Evolutionary conservation across 495 filamentous ascomycete species (phyloP).

Genomic region (Penicillium crystallinum): DNA sequence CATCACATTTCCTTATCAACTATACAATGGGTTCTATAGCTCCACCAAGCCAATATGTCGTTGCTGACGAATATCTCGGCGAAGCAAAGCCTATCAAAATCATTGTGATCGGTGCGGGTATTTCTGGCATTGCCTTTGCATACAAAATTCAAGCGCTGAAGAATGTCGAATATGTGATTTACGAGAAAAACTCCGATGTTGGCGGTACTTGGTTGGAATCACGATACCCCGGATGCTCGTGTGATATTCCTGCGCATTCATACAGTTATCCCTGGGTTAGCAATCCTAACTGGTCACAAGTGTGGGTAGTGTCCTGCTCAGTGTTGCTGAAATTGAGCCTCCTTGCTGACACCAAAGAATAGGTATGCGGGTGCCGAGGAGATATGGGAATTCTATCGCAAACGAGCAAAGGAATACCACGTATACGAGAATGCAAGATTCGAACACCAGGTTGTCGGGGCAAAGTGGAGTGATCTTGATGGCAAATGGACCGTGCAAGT

Average conservation of each 20-base stretch:
- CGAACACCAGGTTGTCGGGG: not conserved
- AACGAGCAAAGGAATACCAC: no score
- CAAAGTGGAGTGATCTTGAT: not conserved
- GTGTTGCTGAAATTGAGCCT: no score
- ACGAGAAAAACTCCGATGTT: not conserved
- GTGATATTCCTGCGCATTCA: not conserved
- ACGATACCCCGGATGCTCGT: not conserved
- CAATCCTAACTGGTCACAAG: not conserved
- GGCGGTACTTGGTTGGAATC: not conserved
- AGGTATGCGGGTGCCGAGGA: no score
- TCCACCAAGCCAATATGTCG: no score
- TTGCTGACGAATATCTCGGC: not conserved
- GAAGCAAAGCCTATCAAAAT: not conserved
- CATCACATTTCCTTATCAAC: no score
- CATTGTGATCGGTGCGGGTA: not conserved
- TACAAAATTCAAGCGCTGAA: not conserved
- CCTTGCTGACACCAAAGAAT: no score
- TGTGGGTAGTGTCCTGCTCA: no score
- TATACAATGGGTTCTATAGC: no score
- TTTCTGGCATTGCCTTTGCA: not conserved
- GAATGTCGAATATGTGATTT: not conserved
- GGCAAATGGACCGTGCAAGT: not conserved
- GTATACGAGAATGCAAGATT: not conserved
- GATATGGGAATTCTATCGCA: no score
- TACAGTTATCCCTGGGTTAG: not conserved